Evolutionary conservation across 2,329 filamentous ascomycete genomes (phyloP), one percentile per base, ranked within the genome.

Genomic region (Exserohilum rostratum): DNA sequence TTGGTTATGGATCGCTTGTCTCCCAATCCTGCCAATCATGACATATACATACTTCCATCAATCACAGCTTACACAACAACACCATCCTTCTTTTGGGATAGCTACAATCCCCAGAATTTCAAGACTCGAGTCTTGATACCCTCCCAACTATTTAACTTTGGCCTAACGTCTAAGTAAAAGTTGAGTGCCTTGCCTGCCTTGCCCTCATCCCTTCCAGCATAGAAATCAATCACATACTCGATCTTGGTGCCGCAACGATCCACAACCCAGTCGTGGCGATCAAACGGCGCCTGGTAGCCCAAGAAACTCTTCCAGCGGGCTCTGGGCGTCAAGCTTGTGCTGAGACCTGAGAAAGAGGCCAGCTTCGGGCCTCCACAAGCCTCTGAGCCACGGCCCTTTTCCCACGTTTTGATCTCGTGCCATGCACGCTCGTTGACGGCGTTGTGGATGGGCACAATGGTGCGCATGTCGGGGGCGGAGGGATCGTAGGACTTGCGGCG

Each of bases 141-240:
- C 66, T 88, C 85, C 74, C 79, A 83, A 51, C 75, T 84, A 70
- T 88, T 88, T 71, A 88, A 55, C 76, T 88, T 88, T 6, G 86
- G 86, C 64, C 86, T 77, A 5, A 88, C 86, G 69, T 88, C 86
- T 46, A 88, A 69, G 68, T 85, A 88, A 64, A 88, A 88, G 62
- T 82, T 87, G 62, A 88, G 67, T 39, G 80, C 82, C 52, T 77
- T 78, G 51, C 72, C 62, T 67, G 59, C 74, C 53, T 71, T 76
- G 46, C 70, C 75, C 50, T 76, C 74, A 27, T 80, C 74, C 64
- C 81, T 85, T 0, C 95, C 95, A 5, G 91, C 87, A 72, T 99
- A 99, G 68, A 99, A 99, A 77, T 99, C 95, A 75, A 99, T 99
- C 34, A 99, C 89, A 73, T 99, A 99, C 68, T 98, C 95, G 44